phyloP scores from a whole-genome alignment of 768 basidiomycete species.

The Lyophyllum shimeji region DNA sequence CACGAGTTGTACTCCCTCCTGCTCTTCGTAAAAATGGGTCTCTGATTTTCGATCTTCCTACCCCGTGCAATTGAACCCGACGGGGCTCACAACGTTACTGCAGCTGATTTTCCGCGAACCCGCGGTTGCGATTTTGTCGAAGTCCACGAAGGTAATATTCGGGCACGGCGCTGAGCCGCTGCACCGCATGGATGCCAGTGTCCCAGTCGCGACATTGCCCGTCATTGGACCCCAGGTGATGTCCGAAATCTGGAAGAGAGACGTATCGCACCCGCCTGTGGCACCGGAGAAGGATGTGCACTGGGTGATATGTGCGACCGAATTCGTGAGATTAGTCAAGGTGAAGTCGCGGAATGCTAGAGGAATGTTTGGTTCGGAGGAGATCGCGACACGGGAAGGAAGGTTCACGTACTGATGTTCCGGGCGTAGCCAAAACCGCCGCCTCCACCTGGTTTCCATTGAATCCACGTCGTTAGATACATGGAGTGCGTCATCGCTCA shows the following conservation, averaged over 20 bases:
- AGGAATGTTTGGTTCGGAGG: neutral
- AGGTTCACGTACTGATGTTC: slow-evolving; percentile 21
- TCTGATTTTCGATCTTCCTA: neutral
- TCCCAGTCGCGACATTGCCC: slow-evolving; percentile 22
- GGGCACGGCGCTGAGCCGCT: slow-evolving; percentile 31
- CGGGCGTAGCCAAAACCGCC: slow-evolving; percentile 30
- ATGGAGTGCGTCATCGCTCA: neutral
- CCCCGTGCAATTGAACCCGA: slow-evolving; percentile 24
- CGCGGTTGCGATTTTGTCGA: slow-evolving; percentile 18
- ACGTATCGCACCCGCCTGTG: slow-evolving; percentile 32
- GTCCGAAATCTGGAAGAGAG: slow-evolving; percentile 31
- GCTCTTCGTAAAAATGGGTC: neutral
- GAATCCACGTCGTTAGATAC: neutral
- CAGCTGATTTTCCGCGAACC: slow-evolving; percentile 19
- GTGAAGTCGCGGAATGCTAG: slow-evolving; percentile 27
- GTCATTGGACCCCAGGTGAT: slow-evolving; percentile 28
- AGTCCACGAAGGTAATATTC: slow-evolving; percentile 20
- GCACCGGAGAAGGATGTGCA: slow-evolving; percentile 33
- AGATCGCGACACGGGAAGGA: neutral
- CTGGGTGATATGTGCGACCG: slow-evolving; percentile 23
- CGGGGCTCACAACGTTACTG: slow-evolving; percentile 20
- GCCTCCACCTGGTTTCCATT: slow-evolving; percentile 25
- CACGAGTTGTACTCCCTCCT: neutral
- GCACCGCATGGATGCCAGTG: slow-evolving; percentile 28
- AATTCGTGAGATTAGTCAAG: slow-evolving; percentile 19